phyloP scores from a whole-genome alignment of 2,329 filamentous ascomycete genomes.

The Fusarium newnesense region DNA sequence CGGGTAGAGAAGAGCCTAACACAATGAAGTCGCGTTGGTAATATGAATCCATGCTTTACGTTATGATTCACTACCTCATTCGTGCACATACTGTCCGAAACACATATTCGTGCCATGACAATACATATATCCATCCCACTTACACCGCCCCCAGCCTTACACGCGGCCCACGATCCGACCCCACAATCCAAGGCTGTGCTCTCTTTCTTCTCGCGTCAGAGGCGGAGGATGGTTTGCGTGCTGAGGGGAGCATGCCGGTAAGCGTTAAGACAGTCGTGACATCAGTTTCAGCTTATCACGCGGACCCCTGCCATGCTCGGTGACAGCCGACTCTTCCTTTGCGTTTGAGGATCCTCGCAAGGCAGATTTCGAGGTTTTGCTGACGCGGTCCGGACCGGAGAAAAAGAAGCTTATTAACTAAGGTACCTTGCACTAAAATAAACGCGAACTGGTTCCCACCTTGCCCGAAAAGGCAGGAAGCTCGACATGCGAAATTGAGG shows the following conservation, averaged over 20 bases:
- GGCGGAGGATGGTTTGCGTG: constrained; percentile 9
- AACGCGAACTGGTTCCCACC: not conserved
- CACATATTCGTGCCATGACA: not conserved
- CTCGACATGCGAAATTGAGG: constrained; percentile 20
- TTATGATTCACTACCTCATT: not conserved
- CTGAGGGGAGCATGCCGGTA: not conserved
- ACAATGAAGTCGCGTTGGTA: not conserved
- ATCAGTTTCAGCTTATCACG: constrained; percentile 39
- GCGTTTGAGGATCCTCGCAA: constrained; percentile 32
- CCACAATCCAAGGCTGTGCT: constrained; percentile 42
- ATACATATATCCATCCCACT: constrained; percentile 15
- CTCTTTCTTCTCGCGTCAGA: constrained; percentile 1
- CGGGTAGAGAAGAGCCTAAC: constrained; percentile 1
- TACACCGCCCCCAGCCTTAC: constrained; percentile 44
- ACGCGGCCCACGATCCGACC: constrained; percentile 41
- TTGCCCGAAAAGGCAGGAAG: constrained; percentile 27
- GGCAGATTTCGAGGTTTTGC: constrained; percentile 18
- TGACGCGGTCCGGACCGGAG: constrained; percentile 19
- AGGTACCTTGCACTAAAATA: not conserved
- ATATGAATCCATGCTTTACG: not conserved
- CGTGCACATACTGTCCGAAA: not conserved
- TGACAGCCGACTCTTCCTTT: constrained; percentile 21
- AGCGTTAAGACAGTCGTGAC: constrained; percentile 28
- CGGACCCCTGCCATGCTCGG: not conserved
- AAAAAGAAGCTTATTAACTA: constrained; percentile 32